These are phyloP conservation scores for Mollisiaceae sp. DNA, from an alignment of 2,329 filamentous ascomycete genomes.

Conservation along the genomic window DNA sequence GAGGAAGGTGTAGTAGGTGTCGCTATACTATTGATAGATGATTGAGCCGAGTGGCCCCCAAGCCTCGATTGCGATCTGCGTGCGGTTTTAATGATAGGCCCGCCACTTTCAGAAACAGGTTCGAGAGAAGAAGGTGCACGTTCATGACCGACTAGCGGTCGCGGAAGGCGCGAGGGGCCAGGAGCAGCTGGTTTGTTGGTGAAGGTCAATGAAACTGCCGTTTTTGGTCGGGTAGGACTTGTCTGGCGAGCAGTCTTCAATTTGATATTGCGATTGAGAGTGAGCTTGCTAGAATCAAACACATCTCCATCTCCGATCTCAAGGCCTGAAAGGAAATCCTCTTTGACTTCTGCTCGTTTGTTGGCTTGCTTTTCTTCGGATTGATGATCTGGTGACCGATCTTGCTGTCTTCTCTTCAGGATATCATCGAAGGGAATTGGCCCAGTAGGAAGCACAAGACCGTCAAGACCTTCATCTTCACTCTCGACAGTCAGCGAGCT, in stretches of 20 bases:
- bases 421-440: conserved; percentile 83
- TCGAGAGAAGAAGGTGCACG: conserved; percentile 80
- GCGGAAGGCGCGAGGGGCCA: conserved; percentile 73
- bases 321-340: conserved; percentile 85
- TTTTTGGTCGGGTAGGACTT: conserved; percentile 73
- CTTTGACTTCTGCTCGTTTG: conserved; percentile 47
- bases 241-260: conserved; percentile 73
- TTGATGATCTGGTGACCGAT: conserved; percentile 59
- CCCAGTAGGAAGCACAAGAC: conserved; percentile 83
- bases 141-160: conserved; percentile 71
- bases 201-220: conserved; percentile 87
- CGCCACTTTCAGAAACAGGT: conserved; percentile 89
- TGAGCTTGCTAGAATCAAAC: conserved; percentile 80
- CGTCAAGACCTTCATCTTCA: conserved; percentile 90
- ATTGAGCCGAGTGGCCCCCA: conserved; percentile 71
- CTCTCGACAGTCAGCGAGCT: conserved; percentile 92
- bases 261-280: conserved; percentile 89
- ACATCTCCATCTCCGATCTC: conserved; percentile 85
- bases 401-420: conserved; percentile 72
- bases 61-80: conserved; percentile 71
- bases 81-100: conserved; percentile 64
- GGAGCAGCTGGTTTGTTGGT: conserved; percentile 72
- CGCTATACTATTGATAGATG: conserved; percentile 68
- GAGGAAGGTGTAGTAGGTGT: conserved; percentile 65
- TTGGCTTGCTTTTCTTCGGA: conserved; percentile 45